Base-by-base conservation (phyloP, 1,284 basidiomycete genomes). In the Pseudozyma sp. region DNA sequence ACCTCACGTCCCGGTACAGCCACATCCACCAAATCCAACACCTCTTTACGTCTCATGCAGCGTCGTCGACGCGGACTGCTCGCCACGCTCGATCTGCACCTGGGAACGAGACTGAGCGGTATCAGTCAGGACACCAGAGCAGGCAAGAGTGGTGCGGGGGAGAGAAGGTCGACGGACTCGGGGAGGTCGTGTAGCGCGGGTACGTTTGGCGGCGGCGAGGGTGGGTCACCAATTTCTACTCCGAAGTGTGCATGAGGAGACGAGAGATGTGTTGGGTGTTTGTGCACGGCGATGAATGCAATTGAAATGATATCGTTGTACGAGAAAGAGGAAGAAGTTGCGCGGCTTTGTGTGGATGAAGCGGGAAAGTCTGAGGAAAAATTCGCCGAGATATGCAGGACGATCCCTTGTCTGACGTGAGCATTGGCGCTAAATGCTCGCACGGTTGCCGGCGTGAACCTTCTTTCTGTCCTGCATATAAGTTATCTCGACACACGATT, bases 171-270 rank as follows among this genome's bases (percentile, higher is more conserved):
- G 7, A 61, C 24, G 13, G 66, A 63, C 10, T 58, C 66, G 17
- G 42, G 53, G 30, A 24, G 57, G 13, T 48, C 44, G 17, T 54
- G 54, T 24, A 68, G 66, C 19, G 66, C 60, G 5, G 60, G 66
- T 5, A 68, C 66, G 13, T 68, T 68, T 45, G 65, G 58, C 7
- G 60, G 58, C 7, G 60, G 58, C 4, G 60, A 68, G 19, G 54
- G 40, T 8, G 19, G 31, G 5, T 54, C 52, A 7, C 52, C 52
- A 10, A 5, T 54, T 16, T 35, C 31, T 14, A 54, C 52, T 13
- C 52, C 52, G 31, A 54, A 19, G 13, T 24, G 42, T 33, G 24
- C 19, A 24, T 14, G 34, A n/a, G 37, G 16, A 13, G 29, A 4
- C 16, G 31, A 33, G 1, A 10, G 8, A 11, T 4, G 14, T 24